Evolutionary conservation across 495 filamentous ascomycete genomes (phyloP).

Genomic region (Hyaloscypha bicolor): DNA sequence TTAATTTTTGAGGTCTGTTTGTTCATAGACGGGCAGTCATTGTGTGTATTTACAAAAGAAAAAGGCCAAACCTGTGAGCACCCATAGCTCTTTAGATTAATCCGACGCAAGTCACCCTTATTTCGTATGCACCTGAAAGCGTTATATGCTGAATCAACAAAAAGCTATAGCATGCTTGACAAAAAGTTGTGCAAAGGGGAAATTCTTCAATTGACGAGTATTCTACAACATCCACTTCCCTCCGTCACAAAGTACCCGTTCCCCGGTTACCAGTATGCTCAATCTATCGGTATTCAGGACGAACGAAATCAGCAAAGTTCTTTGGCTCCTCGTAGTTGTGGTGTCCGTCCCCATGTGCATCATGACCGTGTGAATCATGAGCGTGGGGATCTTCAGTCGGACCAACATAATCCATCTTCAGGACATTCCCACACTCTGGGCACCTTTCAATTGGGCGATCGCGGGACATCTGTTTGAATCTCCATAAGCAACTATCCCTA

Average conservation of each 20-base stretch:
- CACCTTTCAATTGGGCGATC: slow-evolving; percentile 91
- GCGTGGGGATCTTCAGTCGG: slow-evolving; percentile 68
- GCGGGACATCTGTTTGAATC: slow-evolving; percentile 67
- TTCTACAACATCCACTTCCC: slow-evolving; percentile 18
- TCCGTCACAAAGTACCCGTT: not conserved
- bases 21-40: slow-evolving; percentile 11
- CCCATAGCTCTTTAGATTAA: slow-evolving; percentile 24
- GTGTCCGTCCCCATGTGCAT: slow-evolving; percentile 40
- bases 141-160: too few species aligned
- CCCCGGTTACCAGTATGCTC: not conserved
- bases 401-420: slow-evolving; percentile 96
- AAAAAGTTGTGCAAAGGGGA: not conserved
- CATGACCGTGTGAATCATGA: slow-evolving; percentile 41
- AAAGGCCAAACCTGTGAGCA: slow-evolving; percentile 18
- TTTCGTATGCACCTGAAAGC: not conserved
- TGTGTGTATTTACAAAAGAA: slow-evolving; percentile 20
- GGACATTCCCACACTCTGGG: slow-evolving; percentile 90
- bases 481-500: too few species aligned
- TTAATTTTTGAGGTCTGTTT: slow-evolving; percentile 8
- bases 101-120: slow-evolving; percentile 32
- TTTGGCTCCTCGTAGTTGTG: slow-evolving; percentile 68
- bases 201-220: slow-evolving; percentile 15
- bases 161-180: too few species aligned
- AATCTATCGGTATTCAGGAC: slow-evolving; percentile 82
- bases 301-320: slow-evolving; percentile 91